Base-by-base conservation (phyloP, 1,139 yeast species). In the Pichia sp. region DNA sequence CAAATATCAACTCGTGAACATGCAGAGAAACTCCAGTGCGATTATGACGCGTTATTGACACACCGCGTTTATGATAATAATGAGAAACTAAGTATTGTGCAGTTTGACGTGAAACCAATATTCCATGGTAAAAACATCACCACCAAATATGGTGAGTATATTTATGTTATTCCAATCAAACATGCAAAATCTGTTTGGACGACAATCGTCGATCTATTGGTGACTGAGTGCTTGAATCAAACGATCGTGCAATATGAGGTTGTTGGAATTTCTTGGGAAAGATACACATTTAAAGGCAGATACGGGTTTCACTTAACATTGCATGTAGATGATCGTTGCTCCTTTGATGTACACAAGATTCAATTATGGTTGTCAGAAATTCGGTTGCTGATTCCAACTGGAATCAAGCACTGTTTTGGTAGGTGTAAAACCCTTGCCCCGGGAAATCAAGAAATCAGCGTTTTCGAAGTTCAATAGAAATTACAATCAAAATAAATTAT, bases 261-360 rank as follows among this genome's bases (percentile, higher is more conserved):
- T 1, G 27, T 35, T 26, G 50, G 50, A 5, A 7, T 39, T 26
- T 35, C 44, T 23, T 48, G 50, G 50, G 43, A 47, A 33, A 33
- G 31, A 9, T 41, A 38, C 23, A 9, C 4, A 2, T 35, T 7
- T 11, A 32, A 37, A 3, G 29, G 27, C 2, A 26, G 33, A 8
- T 6, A 11, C 7, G 50, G 49, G 3, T 48, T 35, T 26, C 44
- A 45, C 28, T 37, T 48, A 27, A 45, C 49, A 3, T 36, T 48
- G 3, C 37, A 41, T 33, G 43, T 48, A 9, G 41, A 48, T 8
- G 47, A 45, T 23, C 33, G 45, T 16, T 6, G n/a, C 9, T 5
- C 35, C 26, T 48, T 41, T 29, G 29, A 31, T 23, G 27, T 6
- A 6, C n/a, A 28, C 6, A 33, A 27, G 16, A 27, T 38, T 11